Base-by-base conservation (phyloP, 2,329 filamentous ascomycete species). In the Hymenoscyphus scutula region DNA sequence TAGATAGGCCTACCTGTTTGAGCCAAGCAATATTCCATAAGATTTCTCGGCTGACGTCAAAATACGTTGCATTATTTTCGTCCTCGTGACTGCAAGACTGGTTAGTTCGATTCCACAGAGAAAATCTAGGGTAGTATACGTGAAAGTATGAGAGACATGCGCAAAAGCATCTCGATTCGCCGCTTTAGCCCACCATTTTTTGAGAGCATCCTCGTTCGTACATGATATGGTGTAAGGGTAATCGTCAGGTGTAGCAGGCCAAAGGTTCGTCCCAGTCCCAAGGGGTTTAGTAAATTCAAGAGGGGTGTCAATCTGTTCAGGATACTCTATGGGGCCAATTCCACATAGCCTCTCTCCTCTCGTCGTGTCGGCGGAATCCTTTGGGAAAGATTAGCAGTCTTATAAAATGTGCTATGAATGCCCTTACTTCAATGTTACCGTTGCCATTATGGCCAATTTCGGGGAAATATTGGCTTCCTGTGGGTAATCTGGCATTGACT, bases 91-190 rank as follows among this genome's bases (percentile, higher is more conserved):
- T 51, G 25, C 3, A 13, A 13, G 25, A 10, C 25, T 87, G 7
- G 84, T 82, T 65, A 62, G n/a, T n/a, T n/a, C 86, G 74, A 65
- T 82, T 80, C 11, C n/a, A 23, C n/a, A 19, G 15, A 51, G 45
- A 5, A 2, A 11, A 11, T 10, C n/a, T 11, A 25, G 4, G n/a
- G 13, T 23, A 51, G 25, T 19, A 25, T 13, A 51, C 45, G 82
- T 83, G 72, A 87, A 87, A 0, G 85, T 87, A 73, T 88, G 85
- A 1, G 84, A 85, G n/a, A 88, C 75, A 59, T 84, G 81, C 7
- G 79, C 81, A 71, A 84, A 87, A 11, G 76, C 74, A 71, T 86
- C 79, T 25, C 78, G 76, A 70, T 86, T 85, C 2, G 65, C 65
- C 8, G 76, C 59, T n/a, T 71, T 80, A 29, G 77, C 73, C 74